These are phyloP conservation scores for Sanchytrium tribonematis DNA, from an alignment of 371 early-diverging fungal species.

Conservation along the genomic window DNA sequence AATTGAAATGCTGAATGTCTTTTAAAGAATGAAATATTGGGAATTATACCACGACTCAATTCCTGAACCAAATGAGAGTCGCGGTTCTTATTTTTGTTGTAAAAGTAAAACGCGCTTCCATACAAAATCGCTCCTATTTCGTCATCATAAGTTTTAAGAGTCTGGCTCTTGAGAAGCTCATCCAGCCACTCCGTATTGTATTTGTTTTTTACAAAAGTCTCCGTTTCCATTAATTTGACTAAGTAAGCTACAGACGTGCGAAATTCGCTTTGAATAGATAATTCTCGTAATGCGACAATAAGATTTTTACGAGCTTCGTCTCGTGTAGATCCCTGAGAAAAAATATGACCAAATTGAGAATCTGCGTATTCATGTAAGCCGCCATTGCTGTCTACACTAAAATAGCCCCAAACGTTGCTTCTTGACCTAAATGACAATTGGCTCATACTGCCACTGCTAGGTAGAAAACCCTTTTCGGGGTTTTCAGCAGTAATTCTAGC, in stretches of 20 bases:
- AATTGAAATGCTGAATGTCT: constrained; percentile 53
- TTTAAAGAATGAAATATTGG: constrained; percentile 36
- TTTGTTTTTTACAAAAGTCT: constrained; percentile 57
- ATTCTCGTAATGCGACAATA: constrained; percentile 82
- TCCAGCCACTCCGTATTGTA: constrained; percentile 92
- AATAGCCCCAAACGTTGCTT: constrained; percentile 93
- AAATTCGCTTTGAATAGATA: constrained; percentile 93
- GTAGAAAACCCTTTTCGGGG: constrained; percentile 93
- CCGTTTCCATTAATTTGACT: constrained; percentile 65
- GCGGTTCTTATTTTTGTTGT: constrained; percentile 26
- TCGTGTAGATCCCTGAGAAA: constrained; percentile 82
- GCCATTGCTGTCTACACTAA: constrained; percentile 74
- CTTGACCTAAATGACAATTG: constrained; percentile 79
- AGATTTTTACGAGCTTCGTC: constrained; percentile 75
- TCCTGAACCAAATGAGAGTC: constrained; percentile 40
- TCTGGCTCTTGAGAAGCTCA: constrained; percentile 31
- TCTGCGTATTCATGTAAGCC: constrained; percentile 94
- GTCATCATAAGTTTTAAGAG: constrained; percentile 14
- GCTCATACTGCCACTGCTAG: constrained; percentile 73
- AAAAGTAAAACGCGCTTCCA: constrained; percentile 69
- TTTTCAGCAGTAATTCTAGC: constrained; percentile 97
- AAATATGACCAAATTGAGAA: constrained; percentile 97
- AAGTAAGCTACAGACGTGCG: constrained; percentile 91
- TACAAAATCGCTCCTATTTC: constrained; percentile 59
- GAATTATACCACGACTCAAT: constrained; percentile 61